Percentiles rank a stretch among this genome's conserved stretches.
These are phyloP conservation scores for Aspergillus ruber DNA, from an alignment of 2,329 filamentous ascomycete genomes.

Conservation along the genomic window DNA sequence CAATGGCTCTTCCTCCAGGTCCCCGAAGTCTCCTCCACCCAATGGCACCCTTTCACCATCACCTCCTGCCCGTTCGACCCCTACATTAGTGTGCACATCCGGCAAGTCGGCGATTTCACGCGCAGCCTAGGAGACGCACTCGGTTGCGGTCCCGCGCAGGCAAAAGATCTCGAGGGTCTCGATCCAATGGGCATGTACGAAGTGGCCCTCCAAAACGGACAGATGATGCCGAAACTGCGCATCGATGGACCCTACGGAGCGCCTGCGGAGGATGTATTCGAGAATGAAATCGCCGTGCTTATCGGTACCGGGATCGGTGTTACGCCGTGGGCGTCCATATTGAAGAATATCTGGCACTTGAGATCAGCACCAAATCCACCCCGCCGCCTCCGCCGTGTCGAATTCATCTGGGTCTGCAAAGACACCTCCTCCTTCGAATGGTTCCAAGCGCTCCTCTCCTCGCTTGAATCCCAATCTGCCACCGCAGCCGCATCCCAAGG, in stretches of 20 bases:
- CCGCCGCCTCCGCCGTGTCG: conserved; percentile 80
- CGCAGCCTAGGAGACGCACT: conserved; percentile 87
- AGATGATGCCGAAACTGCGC: conserved; percentile 81
- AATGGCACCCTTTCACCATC: conserved; percentile 99
- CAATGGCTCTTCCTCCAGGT: conserved; percentile 98
- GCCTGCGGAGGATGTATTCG: conserved; percentile 96
- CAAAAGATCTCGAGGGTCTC: conserved; percentile 82
- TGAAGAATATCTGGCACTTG: conserved; percentile 98
- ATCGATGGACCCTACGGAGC: conserved; percentile 96
- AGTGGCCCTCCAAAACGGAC: conserved; percentile 85
- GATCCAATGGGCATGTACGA: conserved; percentile 98
- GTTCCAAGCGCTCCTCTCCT: conserved; percentile 92
- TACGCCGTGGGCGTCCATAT: conserved; percentile 78
- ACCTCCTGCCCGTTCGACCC: conserved; percentile 95
- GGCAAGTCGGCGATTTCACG: conserved; percentile 96
- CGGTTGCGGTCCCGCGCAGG: conserved; percentile 81
- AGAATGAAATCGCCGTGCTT: conserved; percentile 74
- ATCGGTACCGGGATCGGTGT: conserved; percentile 78
- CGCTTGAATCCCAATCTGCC: conserved; percentile 78
- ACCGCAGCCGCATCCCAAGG: conserved; percentile 55
- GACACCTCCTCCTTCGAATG: conserved; percentile 95
- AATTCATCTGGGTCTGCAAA: conserved; percentile 98
- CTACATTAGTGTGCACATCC: conserved; percentile 89
- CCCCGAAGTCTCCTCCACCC: conserved; percentile 75
- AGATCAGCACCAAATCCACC: conserved; percentile 86